Percentiles rank a stretch among this genome's conserved stretches.
Conservation (phyloP, 768 basidiomycete genomes). For the Hygrocybe punicea region DNA sequence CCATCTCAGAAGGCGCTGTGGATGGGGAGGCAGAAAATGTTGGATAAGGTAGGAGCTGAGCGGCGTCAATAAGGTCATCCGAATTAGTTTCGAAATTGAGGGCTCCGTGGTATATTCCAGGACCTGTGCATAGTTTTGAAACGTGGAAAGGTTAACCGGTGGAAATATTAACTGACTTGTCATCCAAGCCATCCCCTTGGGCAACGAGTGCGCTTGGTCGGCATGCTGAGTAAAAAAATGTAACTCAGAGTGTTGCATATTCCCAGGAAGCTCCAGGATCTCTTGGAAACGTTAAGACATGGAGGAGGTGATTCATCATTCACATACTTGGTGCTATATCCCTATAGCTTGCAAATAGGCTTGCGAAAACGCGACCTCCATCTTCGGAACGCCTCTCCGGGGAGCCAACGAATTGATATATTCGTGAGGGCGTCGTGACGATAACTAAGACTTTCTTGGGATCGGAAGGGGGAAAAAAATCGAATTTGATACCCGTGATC, state of each 20-base stretch:
- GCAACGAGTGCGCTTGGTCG: slow-evolving; percentile 64
- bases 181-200: slow-evolving; percentile 84
- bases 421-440: slow-evolving; percentile 79
- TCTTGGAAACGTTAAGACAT: slow-evolving; percentile 44
- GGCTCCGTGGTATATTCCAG: slow-evolving; percentile 84
- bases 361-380: slow-evolving; percentile 66
- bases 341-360: slow-evolving; percentile 68
- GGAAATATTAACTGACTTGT: slow-evolving; percentile 52
- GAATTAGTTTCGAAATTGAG: slow-evolving; percentile 66
- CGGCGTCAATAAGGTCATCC: slow-evolving; percentile 73
- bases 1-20: slow-evolving; percentile 26
- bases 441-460: slow-evolving; percentile 67
- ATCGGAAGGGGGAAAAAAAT: slow-evolving; percentile 64
- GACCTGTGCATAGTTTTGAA: slow-evolving; percentile 46
- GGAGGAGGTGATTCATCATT: slow-evolving; percentile 10
- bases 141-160: background rate
- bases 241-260: slow-evolving; percentile 69
- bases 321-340: slow-evolving; percentile 74
- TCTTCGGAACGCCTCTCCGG: slow-evolving; percentile 72
- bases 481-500: slow-evolving; percentile 81
- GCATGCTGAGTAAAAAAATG: slow-evolving; percentile 74
- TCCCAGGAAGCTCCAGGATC: slow-evolving; percentile 87
- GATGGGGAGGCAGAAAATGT: slow-evolving; percentile 31
- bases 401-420: slow-evolving; percentile 83
- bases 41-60: slow-evolving; percentile 79